Evolutionary conservation across 192 early-diverging fungal species (phyloP), one percentile per base, ranked within the genome.

Genomic region (Linnemannia hyalina): DNA sequence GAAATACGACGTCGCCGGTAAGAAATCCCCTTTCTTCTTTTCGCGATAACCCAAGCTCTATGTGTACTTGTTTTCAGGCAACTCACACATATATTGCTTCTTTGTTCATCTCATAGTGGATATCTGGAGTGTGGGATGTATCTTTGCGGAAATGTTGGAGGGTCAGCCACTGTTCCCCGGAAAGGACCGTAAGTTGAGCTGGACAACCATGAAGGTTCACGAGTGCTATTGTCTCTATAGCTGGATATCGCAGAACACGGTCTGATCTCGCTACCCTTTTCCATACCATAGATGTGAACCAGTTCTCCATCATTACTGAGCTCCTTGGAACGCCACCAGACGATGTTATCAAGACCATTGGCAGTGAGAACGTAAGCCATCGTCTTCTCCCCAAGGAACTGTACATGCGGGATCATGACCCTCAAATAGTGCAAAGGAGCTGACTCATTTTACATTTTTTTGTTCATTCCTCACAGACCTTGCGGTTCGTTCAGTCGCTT

Each of bases 101-200:
- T 49, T 65, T 60, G 10, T 7, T 15, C 3, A 65, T 10, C 60
- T 13, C 32, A 41, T 80, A 86, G 97, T 98, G 11, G 97, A 98
- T 87, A 96, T 98, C 76, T 98, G 97, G 97, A 97, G 96, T 90
- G 91, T 94, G 8, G 97, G 97, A 46, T 98, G 97, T 88, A 98
- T 98, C 75, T 95, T 98, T 73, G 96, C 95, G 68, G 97, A 99
- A 89, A 97, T 99, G 97, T 87, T 99, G 26, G 96, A 97, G 90
- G 97, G 96, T 78, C 97, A 95, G 83, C 97, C 97, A 47, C 88
- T 99, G 76, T 99, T 99, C 90, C 97, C 97, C 6, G 97, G 97
- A 70, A 97, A 97, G 84, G 97, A 99, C 86, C 96, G 94, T 95
- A 91, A 89, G 93, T 92, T 6, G 38, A 44, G 22, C 97, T 88